Conservation (phyloP, 345 rosid species). For the Rhizophora mangle region DNA sequence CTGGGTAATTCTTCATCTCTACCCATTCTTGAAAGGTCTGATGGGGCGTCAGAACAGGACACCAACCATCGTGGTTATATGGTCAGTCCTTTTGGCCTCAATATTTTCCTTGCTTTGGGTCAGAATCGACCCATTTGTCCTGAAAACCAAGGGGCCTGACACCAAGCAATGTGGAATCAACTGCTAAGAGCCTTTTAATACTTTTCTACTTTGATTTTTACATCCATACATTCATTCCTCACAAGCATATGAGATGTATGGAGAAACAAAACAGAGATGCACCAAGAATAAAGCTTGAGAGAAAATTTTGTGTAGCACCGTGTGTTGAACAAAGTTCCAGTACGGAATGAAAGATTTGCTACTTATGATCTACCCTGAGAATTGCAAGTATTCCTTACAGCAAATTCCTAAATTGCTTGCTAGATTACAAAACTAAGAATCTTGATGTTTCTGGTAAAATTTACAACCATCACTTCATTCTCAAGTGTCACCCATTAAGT, state of each 20-base stretch:
- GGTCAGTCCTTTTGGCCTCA: slow-evolving; percentile 94
- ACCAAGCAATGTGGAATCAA: slow-evolving; percentile 81
- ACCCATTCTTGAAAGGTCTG: slow-evolving; percentile 96
- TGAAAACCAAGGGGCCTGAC: slow-evolving; percentile 92
- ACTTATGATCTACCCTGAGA: neutral
- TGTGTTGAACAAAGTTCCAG: slow-evolving; percentile 31
- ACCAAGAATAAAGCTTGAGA: slow-evolving; percentile 33
- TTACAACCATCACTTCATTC: no score
- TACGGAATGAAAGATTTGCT: slow-evolving; percentile 3
- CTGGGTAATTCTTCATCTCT: slow-evolving; percentile 96
- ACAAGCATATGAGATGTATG: slow-evolving; percentile 22
- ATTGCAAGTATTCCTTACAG: no score
- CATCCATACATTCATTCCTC: slow-evolving; percentile 24
- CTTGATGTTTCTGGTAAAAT: no score
- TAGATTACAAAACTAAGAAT: no score
- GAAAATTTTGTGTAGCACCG: neutral
- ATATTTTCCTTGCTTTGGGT: slow-evolving; percentile 98
- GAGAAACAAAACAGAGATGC: slow-evolving; percentile 28
- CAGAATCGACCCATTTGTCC: slow-evolving; percentile 83
- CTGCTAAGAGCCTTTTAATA: slow-evolving; percentile 43
- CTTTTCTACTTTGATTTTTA: slow-evolving; percentile 19
- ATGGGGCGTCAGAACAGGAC: slow-evolving; percentile 97
- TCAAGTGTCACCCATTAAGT: no score
- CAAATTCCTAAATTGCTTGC: no score
- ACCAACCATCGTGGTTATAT: slow-evolving; percentile 92